Percentiles rank a stretch among this genome's conserved stretches.
phyloP scores from a whole-genome alignment of 495 filamentous ascomycete species.

The Penicillium arizonense region DNA sequence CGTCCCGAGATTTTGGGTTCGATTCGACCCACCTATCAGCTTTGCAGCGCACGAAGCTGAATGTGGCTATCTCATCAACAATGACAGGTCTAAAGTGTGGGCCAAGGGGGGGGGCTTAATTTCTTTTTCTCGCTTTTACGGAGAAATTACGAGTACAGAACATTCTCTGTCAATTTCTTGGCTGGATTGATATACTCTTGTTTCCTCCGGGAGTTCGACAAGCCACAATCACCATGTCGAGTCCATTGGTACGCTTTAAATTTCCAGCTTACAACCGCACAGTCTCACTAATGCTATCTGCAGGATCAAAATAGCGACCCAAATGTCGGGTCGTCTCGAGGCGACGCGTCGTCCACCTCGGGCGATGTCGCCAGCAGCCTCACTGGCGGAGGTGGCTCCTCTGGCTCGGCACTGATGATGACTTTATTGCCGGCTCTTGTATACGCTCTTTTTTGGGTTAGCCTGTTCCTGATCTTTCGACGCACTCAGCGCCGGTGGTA shows the following conservation, averaged over 20 bases:
- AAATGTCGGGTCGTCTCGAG: slow-evolving; percentile 43
- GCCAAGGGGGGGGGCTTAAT: slow-evolving; percentile 12
- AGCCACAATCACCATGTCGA: slow-evolving; percentile 7
- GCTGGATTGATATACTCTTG: neutral
- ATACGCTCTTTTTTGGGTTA: slow-evolving; percentile 62
- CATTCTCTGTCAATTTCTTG: neutral
- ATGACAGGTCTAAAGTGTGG: slow-evolving; percentile 34
- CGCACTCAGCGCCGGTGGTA: slow-evolving; percentile 73
- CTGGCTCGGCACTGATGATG: slow-evolving; percentile 58
- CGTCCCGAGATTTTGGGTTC: slow-evolving; percentile 12
- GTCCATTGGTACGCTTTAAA: slow-evolving; percentile 7
- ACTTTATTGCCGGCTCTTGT: slow-evolving; percentile 71
- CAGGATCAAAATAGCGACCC: slow-evolving; percentile 41
- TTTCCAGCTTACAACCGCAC: neutral
- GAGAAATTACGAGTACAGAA: slow-evolving; percentile 13
- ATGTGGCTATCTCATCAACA: slow-evolving; percentile 13
- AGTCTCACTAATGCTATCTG: neutral
- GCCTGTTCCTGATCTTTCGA: slow-evolving; percentile 73
- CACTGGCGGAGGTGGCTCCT: slow-evolving; percentile 33
- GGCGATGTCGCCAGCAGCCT: slow-evolving; percentile 31
- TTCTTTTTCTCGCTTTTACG: slow-evolving; percentile 11
- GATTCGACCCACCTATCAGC: slow-evolving; percentile 21
- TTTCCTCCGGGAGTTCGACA: slow-evolving; percentile 3
- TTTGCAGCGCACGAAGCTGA: slow-evolving; percentile 9
- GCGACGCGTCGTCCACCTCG: slow-evolving; percentile 39